Conservation (phyloP, 352 stramenopile genomes). For the Hyaloperonospora brassicae region DNA sequence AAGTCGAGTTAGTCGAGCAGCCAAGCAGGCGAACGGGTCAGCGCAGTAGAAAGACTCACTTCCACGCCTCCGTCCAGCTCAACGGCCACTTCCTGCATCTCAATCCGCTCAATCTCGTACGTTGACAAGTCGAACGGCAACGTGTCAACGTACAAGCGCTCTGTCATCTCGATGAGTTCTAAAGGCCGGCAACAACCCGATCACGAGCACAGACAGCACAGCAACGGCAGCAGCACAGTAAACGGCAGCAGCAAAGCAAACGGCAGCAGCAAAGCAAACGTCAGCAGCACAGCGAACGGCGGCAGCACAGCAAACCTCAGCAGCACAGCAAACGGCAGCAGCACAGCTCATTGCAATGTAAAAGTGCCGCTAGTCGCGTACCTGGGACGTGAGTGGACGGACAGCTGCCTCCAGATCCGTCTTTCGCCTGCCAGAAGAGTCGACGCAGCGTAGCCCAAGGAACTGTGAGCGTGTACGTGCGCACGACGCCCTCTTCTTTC, state of each 20-base stretch:
- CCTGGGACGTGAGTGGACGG: conserved; percentile 22
- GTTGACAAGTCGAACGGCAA: conserved; percentile 44
- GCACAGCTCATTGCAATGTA: conserved; percentile 3
- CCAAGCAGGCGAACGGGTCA: not conserved
- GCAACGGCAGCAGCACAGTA: not conserved
- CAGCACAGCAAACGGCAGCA: conserved; percentile 5
- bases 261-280: too few relatives aligned
- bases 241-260: too few relatives aligned
- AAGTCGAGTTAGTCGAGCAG: conserved; percentile 6
- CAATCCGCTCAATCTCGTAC: conserved; percentile 43
- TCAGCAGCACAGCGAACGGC: too few relatives aligned
- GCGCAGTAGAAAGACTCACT: conserved; percentile 21
- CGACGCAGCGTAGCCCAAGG: conserved; percentile 41
- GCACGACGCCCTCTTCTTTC: conserved; percentile 35
- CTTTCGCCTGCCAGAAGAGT: conserved; percentile 32
- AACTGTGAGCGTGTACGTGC: conserved; percentile 53
- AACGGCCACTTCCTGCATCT: conserved; percentile 41
- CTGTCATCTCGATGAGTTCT: conserved; percentile 51
- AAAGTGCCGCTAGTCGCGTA: conserved; percentile 6
- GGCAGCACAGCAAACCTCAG: too few relatives aligned
- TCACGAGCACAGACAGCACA: conserved; percentile 3
- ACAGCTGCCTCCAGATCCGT: conserved; percentile 10
- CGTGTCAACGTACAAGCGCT: conserved; percentile 45
- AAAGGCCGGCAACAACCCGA: too few relatives aligned
- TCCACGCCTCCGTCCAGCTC: conserved; percentile 36